phyloP scores from a whole-genome alignment of 495 filamentous ascomycete genomes.

The Aspergillus mulundensis region DNA sequence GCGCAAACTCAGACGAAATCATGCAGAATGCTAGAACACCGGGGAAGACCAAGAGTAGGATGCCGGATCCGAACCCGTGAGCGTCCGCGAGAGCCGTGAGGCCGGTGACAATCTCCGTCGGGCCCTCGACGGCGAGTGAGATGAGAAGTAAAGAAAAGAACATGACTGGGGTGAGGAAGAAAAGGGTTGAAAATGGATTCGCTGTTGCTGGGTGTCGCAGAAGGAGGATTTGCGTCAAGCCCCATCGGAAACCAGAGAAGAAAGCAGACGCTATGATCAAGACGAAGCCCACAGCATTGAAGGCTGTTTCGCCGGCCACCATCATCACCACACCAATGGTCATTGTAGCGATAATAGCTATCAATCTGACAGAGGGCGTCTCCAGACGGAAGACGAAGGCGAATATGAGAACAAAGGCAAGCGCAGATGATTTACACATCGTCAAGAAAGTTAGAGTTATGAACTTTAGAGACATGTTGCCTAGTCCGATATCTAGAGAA shows the following conservation, averaged over 20 bases:
- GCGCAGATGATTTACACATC: slow-evolving; percentile 98
- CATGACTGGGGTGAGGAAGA: slow-evolving; percentile 96
- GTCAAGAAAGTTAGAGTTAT: slow-evolving; percentile 97
- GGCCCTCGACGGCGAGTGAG: slow-evolving; percentile 83
- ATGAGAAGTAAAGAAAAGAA: slow-evolving; percentile 77
- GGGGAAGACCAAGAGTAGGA: slow-evolving; percentile 76
- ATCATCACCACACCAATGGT: slow-evolving; percentile 96
- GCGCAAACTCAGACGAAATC: slow-evolving; percentile 93
- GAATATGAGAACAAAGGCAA: slow-evolving; percentile 93
- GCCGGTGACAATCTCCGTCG: slow-evolving; percentile 58
- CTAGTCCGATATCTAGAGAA: slow-evolving; percentile 92
- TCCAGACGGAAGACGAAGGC: slow-evolving; percentile 94
- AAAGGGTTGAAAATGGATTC: slow-evolving; percentile 95
- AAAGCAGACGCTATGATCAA: slow-evolving; percentile 90
- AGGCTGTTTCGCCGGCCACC: slow-evolving; percentile 94
- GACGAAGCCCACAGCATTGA: slow-evolving; percentile 81
- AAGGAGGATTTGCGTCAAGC: slow-evolving; percentile 90
- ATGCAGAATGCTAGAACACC: slow-evolving; percentile 92
- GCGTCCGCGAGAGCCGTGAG: slow-evolving; percentile 56
- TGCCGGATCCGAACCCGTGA: slow-evolving; percentile 57
- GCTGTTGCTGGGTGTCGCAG: slow-evolving; percentile 91
- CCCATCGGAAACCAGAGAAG: slow-evolving; percentile 97
- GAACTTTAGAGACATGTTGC: slow-evolving; percentile 92
- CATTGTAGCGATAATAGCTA: slow-evolving; percentile 87
- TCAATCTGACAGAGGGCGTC: slow-evolving; percentile 75